These are phyloP conservation scores for Dovyalis caffra DNA, from an alignment of 345 rosid species.

Conservation along the genomic window DNA sequence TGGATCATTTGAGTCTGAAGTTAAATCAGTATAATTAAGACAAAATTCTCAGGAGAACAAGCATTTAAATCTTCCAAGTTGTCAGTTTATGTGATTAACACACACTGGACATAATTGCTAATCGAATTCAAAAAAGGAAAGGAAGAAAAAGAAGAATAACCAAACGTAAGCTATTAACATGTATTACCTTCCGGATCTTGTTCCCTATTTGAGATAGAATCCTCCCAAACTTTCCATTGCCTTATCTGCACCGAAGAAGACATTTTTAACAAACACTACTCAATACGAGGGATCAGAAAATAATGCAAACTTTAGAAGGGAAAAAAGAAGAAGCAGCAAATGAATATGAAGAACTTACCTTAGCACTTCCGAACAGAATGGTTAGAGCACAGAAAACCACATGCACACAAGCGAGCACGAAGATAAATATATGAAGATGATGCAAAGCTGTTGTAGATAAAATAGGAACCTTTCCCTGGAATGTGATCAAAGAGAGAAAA, in stretches of 20 bases:
- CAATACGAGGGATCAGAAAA: not conserved
- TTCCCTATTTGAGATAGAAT: constrained; percentile 15
- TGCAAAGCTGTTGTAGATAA: constrained; percentile 31
- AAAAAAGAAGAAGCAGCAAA: not conserved
- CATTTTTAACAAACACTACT: not conserved
- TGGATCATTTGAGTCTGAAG: not conserved
- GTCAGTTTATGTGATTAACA: too few species aligned
- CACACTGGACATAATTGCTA: too few species aligned
- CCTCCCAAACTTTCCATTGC: constrained; percentile 35
- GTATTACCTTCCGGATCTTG: constrained; percentile 50
- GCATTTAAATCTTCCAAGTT: not conserved
- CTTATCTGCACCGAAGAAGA: constrained; percentile 20
- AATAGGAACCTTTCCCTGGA: constrained; percentile 33
- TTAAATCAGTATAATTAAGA: not conserved
- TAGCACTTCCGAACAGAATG: constrained; percentile 28
- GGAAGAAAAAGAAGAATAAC: not conserved
- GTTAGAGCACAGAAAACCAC: constrained; percentile 31
- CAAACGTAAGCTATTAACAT: not conserved
- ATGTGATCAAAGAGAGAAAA: not conserved
- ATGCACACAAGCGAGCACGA: constrained; percentile 34
- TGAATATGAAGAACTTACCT: constrained; percentile 16
- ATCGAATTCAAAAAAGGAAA: not conserved
- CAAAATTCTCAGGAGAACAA: not conserved
- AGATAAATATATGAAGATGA: constrained; percentile 35
- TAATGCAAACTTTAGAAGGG: not conserved